A percentile compares a stretch with the other conserved stretches of the same genome.
phyloP scores from a whole-genome alignment of 225 moss, liverwort and hornwort species.

The Pseudisothecium myosuroides region DNA sequence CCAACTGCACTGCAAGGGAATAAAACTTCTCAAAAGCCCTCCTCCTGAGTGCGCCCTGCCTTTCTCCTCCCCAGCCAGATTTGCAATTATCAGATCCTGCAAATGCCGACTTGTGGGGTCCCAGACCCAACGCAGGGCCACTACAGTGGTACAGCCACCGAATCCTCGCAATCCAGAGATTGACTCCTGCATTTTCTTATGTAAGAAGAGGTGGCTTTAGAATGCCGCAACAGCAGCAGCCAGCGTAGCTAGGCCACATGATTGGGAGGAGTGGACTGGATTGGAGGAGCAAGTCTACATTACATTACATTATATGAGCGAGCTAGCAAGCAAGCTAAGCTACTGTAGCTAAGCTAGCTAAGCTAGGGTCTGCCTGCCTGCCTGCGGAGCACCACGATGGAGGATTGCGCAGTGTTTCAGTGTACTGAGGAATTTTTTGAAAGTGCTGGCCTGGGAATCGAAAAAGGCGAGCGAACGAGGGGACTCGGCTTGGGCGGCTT shows the following conservation, averaged over 20 bases:
- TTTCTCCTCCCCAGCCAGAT: not conserved
- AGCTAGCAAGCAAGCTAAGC: too few species aligned
- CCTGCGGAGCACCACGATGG: not conserved
- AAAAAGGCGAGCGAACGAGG: not conserved
- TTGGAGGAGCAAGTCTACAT: not conserved
- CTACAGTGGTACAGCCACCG: not conserved
- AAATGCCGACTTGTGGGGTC: constrained; percentile 4
- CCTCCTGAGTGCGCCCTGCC: not conserved
- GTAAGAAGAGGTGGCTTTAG: not conserved
- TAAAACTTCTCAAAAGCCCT: not conserved
- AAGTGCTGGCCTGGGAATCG: not conserved
- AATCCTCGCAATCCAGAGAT: not conserved
- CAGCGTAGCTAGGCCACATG: not conserved
- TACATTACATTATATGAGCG: not conserved
- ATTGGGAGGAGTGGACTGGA: not conserved
- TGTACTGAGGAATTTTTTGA: not conserved
- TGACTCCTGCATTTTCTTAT: not conserved
- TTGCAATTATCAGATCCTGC: not conserved
- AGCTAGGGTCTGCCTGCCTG: not conserved
- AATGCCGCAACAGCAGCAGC: not conserved
- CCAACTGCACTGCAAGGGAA: not conserved
- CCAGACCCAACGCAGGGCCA: not conserved
- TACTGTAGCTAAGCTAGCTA: too few species aligned
- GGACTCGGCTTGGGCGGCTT: not conserved
- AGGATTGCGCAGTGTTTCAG: too few species aligned